These are phyloP conservation scores for Spergularia marina DNA, from an alignment of 148 eudicot species.

Conservation along the genomic window DNA sequence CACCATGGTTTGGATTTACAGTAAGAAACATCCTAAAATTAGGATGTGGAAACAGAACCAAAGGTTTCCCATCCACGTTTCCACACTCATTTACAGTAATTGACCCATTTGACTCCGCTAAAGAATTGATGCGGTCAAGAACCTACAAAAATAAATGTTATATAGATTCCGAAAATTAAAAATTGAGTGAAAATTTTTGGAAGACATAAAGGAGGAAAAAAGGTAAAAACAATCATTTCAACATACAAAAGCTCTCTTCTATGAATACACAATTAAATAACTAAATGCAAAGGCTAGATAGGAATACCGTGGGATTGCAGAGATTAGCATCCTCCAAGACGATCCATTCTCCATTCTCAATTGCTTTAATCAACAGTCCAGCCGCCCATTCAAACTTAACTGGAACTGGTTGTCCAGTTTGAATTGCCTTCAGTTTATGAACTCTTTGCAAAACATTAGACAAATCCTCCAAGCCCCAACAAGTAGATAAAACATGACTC, in stretches of 20 bases:
- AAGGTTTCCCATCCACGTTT: constrained; percentile 75
- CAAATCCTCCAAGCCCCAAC: constrained; percentile 62
- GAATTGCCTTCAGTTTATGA: constrained; percentile 51
- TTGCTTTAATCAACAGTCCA: constrained; percentile 74
- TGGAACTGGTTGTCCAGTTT: constrained; percentile 36
- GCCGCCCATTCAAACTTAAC: constrained; percentile 94
- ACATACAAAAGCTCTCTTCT: not conserved
- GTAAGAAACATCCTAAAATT: constrained; percentile 89
- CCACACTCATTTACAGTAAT: constrained; percentile 95
- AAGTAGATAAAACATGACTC: constrained; percentile 37
- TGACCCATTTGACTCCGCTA: constrained; percentile 87
- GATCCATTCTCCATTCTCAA: constrained; percentile 98
- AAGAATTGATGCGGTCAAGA: constrained; percentile 93
- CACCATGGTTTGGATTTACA: constrained; percentile 81
- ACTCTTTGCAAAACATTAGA: constrained; percentile 42
- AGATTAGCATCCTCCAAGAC: constrained; percentile 93
- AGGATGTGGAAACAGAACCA: constrained; percentile 80
- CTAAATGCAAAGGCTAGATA: too few species aligned
- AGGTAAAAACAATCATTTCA: not conserved
- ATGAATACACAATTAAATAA: not conserved
- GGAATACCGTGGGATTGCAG: constrained; percentile 88
- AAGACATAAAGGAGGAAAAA: not conserved
- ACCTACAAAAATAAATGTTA: constrained; percentile 45
- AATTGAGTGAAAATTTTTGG: not conserved
- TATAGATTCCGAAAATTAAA: not conserved